Evolutionary conservation across 768 basidiomycete genomes (phyloP), one percentile per base, ranked within the genome.

Genomic region (Trichaptum fuscoviolaceum): DNA sequence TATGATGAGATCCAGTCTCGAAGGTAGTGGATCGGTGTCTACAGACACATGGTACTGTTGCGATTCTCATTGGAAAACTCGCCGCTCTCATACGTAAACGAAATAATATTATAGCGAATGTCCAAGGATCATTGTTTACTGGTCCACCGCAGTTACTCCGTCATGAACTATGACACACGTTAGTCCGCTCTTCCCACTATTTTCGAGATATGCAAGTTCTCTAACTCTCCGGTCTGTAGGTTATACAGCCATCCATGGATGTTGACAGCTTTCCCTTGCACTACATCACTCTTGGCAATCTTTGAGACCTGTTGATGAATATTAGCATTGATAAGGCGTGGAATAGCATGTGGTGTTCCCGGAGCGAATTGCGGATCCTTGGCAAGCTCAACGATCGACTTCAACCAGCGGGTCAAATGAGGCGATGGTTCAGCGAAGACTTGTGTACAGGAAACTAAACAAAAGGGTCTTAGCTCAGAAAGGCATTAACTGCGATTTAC

Each of bases 201-300:
- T 24, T 61, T 61, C 23, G 23, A 15, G 73, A 89, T 71, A 6
- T 79, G 71, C 68, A 92, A 75, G 70, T 91, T 88, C 72, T 76
- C 79, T 70, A 92, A 72, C 65, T 77, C 76, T 8, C 90, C 91
- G 35, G 77, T 81, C 52, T 79, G 79, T 67, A 91, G 77, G 52
- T 90, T 84, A 70, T 89, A 90, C 17, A 92, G 84, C 88, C 86
- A 90, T 42, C 89, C 90, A 69, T 92, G 90, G 7, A 92, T 83
- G 74, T 73, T 79, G 24, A 89, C 65, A 26, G 63, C 75, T 71
- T 83, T 78, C 18, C 71, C 72, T 25, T 68, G 17, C 35, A 62
- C 71, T 76, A 85, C 87, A 0, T 84, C 84, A 65, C 81, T 72
- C 57, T 69, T 70, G 36, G 88, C 81, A 18, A 87, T 65, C 66